Evolutionary conservation across 495 filamentous ascomycete genomes (phyloP).

Genomic region (Aspergillus heteromorphus): DNA sequence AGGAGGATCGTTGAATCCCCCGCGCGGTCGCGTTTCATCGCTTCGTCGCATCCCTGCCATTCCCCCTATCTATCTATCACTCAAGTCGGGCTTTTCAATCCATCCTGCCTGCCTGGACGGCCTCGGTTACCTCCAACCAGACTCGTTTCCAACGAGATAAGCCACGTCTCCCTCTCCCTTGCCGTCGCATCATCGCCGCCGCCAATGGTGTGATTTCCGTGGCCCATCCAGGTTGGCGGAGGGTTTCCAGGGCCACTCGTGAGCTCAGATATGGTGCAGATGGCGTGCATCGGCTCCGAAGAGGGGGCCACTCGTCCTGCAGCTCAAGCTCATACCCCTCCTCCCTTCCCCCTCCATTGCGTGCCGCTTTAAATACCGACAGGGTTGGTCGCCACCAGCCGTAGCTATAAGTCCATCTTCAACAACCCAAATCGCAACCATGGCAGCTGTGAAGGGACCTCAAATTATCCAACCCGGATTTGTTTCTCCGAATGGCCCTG

Average conservation of each 20-base stretch:
- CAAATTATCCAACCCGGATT: conserved; percentile 2
- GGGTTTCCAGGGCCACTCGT: neutral
- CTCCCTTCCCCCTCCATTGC: neutral
- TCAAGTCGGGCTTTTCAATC: too few relatives aligned
- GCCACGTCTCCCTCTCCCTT: neutral
- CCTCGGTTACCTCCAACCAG: neutral
- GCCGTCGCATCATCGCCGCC: conserved; percentile 15
- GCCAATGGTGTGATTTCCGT: conserved; percentile 15
- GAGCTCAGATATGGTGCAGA: conserved; percentile 1
- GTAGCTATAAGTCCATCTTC: neutral
- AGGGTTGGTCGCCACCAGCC: neutral
- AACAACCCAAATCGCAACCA: neutral
- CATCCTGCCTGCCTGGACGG: too few relatives aligned
- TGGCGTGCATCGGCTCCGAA: conserved; percentile 1
- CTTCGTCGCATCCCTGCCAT: neutral
- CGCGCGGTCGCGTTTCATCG: neutral
- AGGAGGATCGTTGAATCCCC: neutral
- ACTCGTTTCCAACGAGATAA: neutral
- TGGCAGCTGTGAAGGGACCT: conserved; percentile 8
- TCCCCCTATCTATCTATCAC: neutral
- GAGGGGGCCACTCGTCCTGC: neutral
- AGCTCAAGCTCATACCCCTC: neutral
- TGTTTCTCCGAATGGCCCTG: conserved; percentile 1
- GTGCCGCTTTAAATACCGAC: neutral
- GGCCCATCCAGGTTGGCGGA: neutral